Conservation (phyloP, 31 red algal genomes). For the Odonthalia washingtoniensis region DNA sequence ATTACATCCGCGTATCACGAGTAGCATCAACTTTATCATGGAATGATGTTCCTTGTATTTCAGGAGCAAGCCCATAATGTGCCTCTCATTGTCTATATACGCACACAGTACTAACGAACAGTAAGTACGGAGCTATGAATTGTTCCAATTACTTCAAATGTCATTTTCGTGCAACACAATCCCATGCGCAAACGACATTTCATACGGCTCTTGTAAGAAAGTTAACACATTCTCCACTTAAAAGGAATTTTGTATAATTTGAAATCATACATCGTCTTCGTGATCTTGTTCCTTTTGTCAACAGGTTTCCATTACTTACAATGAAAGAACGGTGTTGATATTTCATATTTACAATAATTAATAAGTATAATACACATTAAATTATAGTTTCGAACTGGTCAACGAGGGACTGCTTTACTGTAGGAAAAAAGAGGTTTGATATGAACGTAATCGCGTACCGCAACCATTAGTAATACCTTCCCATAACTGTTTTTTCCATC, state of each 20-base stretch:
- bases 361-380: neutral
- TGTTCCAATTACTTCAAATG: neutral
- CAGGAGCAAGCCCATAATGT: neutral
- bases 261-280: neutral
- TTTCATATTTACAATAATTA: neutral
- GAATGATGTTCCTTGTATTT: neutral
- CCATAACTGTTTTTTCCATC: neutral
- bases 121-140: neutral
- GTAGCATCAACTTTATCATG: neutral
- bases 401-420: neutral
- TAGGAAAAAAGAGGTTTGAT: neutral
- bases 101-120: neutral
- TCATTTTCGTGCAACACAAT: neutral
- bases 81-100: neutral
- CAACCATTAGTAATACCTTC: neutral
- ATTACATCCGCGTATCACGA: neutral
- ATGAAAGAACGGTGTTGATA: too few species aligned
- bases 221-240: neutral
- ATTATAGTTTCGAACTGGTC: neutral
- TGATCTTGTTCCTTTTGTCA: neutral
- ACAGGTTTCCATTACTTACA: too few species aligned
- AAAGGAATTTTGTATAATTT: neutral
- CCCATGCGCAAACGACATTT: neutral
- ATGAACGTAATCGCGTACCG: neutral
- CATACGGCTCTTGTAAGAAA: neutral